Conservation (phyloP, 176 grass and related monocot species). For the Raddia guianensis region DNA sequence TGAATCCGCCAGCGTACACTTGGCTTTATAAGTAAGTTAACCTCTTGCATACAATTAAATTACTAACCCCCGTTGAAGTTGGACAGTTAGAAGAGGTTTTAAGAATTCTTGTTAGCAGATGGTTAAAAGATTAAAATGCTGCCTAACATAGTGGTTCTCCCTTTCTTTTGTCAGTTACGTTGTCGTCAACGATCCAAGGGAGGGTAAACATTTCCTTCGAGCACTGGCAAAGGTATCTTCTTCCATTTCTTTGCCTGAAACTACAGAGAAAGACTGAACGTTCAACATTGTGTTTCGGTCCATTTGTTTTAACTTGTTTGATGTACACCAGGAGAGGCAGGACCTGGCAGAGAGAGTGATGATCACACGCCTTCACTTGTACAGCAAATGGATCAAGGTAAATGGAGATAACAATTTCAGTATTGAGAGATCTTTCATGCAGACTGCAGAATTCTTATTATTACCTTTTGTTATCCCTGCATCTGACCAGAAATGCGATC, state of each 20-base stretch:
- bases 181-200: slow-evolving; percentile 49
- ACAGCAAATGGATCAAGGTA: slow-evolving; percentile 93
- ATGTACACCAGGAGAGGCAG: slow-evolving; percentile 64
- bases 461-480: neutral
- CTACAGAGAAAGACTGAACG: neutral
- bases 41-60: neutral
- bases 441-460: neutral
- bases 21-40: slow-evolving; percentile 78
- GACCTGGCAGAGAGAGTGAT: slow-evolving; percentile 90
- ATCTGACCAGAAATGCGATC: slow-evolving; percentile 79
- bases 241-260: neutral
- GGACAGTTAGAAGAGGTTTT: neutral
- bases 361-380: slow-evolving; percentile 91
- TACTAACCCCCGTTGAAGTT: too few relatives aligned
- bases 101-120: neutral
- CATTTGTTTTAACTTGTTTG: slow-evolving; percentile 1
- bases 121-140: neutral
- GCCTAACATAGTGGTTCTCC: neutral
- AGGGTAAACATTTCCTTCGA: slow-evolving; percentile 72
- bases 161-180: slow-evolving; percentile 63
- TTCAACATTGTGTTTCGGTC: neutral
- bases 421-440: neutral
- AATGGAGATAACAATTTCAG: neutral
- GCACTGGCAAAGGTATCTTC: slow-evolving; percentile 64
- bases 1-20: slow-evolving; percentile 82